Conservation (phyloP, 768 basidiomycete genomes). For the Leccinum disarticulatum region DNA sequence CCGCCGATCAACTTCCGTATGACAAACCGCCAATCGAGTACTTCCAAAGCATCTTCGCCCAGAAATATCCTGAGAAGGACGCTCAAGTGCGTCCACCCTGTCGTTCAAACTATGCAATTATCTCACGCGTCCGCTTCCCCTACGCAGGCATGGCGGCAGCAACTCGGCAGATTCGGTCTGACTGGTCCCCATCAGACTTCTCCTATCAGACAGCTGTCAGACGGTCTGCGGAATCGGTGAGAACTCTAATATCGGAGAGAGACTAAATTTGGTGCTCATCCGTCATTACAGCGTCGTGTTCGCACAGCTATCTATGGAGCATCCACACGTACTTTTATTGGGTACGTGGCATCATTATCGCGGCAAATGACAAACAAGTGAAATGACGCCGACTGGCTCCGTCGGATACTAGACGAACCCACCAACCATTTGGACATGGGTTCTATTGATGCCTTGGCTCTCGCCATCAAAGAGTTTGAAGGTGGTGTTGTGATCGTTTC, state of each 20-base stretch:
- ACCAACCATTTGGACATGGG: slow-evolving; percentile 98
- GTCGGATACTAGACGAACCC: slow-evolving; percentile 66
- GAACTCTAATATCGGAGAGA: slow-evolving; percentile 21
- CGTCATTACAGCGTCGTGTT: slow-evolving; percentile 75
- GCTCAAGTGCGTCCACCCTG: slow-evolving; percentile 43
- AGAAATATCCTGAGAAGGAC: slow-evolving; percentile 95
- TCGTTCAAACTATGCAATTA: slow-evolving; percentile 7
- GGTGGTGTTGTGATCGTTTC: slow-evolving; percentile 99
- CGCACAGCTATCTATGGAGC: slow-evolving; percentile 95
- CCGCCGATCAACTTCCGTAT: slow-evolving; percentile 97
- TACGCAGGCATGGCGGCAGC: slow-evolving; percentile 84
- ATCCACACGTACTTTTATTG: slow-evolving; percentile 90
- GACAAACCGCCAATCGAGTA: slow-evolving; percentile 90
- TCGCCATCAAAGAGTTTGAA: slow-evolving; percentile 94
- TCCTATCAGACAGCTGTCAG: slow-evolving; percentile 92
- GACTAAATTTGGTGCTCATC: slow-evolving; percentile 13
- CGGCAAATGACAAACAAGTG: slow-evolving; percentile 3
- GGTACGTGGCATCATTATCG: slow-evolving; percentile 43
- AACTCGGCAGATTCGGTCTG: slow-evolving; percentile 94
- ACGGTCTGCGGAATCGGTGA: slow-evolving; percentile 93
- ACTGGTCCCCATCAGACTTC: slow-evolving; percentile 91
- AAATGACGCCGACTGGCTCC: slow-evolving; percentile 1
- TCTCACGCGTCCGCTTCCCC: slow-evolving; percentile 11
- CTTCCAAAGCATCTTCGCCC: slow-evolving; percentile 75
- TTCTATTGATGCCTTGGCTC: slow-evolving; percentile 94